A percentile compares a stretch with the other conserved stretches of the same genome.
Evolutionary conservation across 768 basidiomycete genomes (phyloP).

Genomic region (Leucocoprinus sp.): DNA sequence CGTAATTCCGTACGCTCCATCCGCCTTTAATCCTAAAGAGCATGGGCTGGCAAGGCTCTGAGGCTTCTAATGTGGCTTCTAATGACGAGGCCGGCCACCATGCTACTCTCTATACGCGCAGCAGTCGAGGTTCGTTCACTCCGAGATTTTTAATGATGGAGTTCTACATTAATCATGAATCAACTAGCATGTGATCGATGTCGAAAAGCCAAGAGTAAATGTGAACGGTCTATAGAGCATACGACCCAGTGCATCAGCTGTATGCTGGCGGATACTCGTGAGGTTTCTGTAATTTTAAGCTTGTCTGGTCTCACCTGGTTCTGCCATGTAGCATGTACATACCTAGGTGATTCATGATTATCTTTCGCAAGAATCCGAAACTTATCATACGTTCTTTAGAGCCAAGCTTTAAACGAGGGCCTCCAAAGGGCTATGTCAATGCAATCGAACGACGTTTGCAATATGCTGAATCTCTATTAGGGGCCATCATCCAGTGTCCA

Average conservation of each 20-base stretch:
- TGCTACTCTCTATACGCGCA: conserved; percentile 44
- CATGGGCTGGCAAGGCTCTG: conserved; percentile 56
- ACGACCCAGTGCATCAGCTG: conserved; percentile 56
- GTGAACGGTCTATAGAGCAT: conserved; percentile 48
- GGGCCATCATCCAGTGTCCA: conserved; percentile 66
- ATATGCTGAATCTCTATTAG: conserved; percentile 85
- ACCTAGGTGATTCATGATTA: conserved; percentile 35
- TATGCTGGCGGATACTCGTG: conserved; percentile 46
- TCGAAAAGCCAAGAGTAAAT: conserved; percentile 83
- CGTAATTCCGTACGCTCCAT: conserved; percentile 16
- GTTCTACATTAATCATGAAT: conserved; percentile 11
- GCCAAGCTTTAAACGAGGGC: conserved; percentile 76
- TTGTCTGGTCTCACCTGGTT: conserved; percentile 12
- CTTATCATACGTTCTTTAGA: conserved; percentile 28
- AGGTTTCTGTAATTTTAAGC: conserved; percentile 15
- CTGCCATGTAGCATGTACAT: conserved; percentile 49
- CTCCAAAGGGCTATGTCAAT: conserved; percentile 87
- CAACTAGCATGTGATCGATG: conserved; percentile 76
- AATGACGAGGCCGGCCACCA: conserved; percentile 43
- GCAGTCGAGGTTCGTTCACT: conserved; percentile 45
- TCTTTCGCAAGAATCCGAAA: background rate
- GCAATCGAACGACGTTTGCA: conserved; percentile 90
- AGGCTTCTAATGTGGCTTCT: conserved; percentile 52
- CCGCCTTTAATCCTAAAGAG: conserved; percentile 17
- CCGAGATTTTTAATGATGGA: background rate